phyloP scores from a whole-genome alignment of 129 eudicot genomes.

The Flaveria linearis region DNA sequence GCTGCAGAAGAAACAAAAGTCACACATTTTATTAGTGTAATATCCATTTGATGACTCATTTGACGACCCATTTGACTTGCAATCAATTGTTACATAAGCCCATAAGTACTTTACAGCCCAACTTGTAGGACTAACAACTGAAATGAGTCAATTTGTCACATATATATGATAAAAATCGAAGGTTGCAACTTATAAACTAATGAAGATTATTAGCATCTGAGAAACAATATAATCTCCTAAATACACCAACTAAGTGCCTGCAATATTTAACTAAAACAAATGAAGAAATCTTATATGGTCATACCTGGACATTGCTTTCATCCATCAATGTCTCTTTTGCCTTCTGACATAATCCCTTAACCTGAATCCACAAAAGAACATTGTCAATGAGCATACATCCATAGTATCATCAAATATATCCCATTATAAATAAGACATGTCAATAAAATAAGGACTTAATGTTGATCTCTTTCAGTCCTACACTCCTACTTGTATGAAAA shows the following conservation, averaged over 20 bases:
- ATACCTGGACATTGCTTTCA: slow-evolving; percentile 86
- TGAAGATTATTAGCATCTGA: neutral
- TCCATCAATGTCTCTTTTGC: slow-evolving; percentile 75
- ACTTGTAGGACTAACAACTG: neutral
- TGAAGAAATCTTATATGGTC: neutral
- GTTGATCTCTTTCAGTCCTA: neutral
- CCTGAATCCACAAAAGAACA: slow-evolving; percentile 42
- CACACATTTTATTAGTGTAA: neutral
- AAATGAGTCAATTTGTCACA: slow-evolving; percentile 4
- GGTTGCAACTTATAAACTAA: neutral
- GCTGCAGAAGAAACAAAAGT: slow-evolving; percentile 46
- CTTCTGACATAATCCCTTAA: slow-evolving; percentile 59
- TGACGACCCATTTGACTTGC: neutral
- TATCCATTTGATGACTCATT: neutral
- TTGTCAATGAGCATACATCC: neutral
- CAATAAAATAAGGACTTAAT: neutral
- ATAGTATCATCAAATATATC: neutral
- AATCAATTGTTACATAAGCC: slow-evolving; percentile 1
- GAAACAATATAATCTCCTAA: neutral
- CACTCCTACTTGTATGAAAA: neutral
- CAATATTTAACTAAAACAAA: neutral
- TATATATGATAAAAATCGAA: neutral
- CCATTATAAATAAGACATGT: neutral
- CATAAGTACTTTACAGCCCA: neutral
- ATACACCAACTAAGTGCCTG: slow-evolving; percentile 1